Evolutionary conservation across 225 moss, liverwort and hornwort genomes (phyloP), one percentile per base, ranked within the genome.

Genomic region (Polytrichum commune): DNA sequence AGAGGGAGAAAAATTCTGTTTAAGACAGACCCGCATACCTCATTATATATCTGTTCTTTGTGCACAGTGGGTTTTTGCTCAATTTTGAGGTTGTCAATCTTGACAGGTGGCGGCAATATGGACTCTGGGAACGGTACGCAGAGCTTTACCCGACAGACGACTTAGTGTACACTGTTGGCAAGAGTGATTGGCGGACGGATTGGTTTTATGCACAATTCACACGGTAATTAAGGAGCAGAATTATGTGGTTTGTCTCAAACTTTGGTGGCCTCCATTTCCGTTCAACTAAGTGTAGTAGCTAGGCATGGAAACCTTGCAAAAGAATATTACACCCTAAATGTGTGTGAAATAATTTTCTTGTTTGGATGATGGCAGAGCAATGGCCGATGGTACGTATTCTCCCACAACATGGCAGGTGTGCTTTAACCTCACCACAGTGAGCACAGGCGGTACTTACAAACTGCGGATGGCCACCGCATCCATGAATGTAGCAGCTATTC

Each of bases 81-180:
- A 1, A 46, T 46, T 46, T 46, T 61, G 9, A 35, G 35, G 26
- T 23, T 29, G 8, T 27, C 5, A 20, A 23, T 19, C 20, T 10
- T 27, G 26, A 38, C 85, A 87, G 88, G 73, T 90, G 83, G 79
- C 88, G 90, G 26, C 88, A 91, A 20, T 88, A 88, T 84, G 86
- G 88, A 70, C 80, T 86, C 7, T 91, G 90, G 88, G 79, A 88
- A 64, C 84, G 86, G 66, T 88, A 91, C 62, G 75, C 81, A 7
- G 82, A 91, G 26, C 62, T 88, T 8, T 86, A 88, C 73, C 88
- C 90, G 10, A 72, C 73, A 18, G 60, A 82, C 25, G 88, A 84
- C 75, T 29, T 91, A 33, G 72, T 91, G 25, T 88, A 80, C 73
- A 83, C 84, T 4, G 78, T 86, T 32, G 88, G 88, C 29, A 55